Base-by-base conservation (phyloP, 805 yeast genomes). In the Candida multigemmis region DNA sequence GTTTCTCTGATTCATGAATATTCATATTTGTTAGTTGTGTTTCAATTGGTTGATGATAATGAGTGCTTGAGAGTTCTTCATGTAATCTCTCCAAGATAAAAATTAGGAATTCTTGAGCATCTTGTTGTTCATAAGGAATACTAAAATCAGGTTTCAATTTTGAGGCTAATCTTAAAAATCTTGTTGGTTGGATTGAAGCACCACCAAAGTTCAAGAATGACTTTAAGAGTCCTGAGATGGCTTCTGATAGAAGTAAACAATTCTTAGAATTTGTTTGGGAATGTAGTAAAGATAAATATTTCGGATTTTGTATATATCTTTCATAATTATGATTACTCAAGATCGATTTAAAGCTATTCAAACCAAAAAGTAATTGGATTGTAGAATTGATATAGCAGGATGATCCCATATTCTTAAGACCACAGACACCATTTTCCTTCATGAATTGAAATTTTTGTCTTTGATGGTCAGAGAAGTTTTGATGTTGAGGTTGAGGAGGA, bases 331-430 rank as follows among this genome's bases (percentile, higher is more conserved):
- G 51, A n/a, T 61, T 50, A 8, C 57, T 33, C 35, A 78, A 71
- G 10, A 78, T 45, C 3, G 54, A 46, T 29, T 75, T 57, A 38
- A 81, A 73, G 14, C 45, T 42, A 0, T 51, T 38, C 0, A 77
- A 47, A 3, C 75, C 79, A 48, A 77, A 77, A 5, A 81, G 45
- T 35, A 84, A 68, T 46, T 81, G 93, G 8, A 81, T 45, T 59
- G 81, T 74, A 44, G 80, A 71, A 42, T 81, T 81, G 31, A 81
- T 74, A 44, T 81, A 81, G 41, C 93, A 81, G 0, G 87, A 77
- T 22, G 77, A 76, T 1, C 86, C 85, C 50, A 70, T 57, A 42
- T 81, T 81, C 33, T 69, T 56, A 27, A 81, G 48, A 1, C 87
- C 83, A 28, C 81, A 74, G 10, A 75, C 60, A 2, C 71, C 58